These are phyloP conservation scores for Aureobasidium musti DNA, from an alignment of 2,329 filamentous ascomycete genomes.

Conservation along the genomic window DNA sequence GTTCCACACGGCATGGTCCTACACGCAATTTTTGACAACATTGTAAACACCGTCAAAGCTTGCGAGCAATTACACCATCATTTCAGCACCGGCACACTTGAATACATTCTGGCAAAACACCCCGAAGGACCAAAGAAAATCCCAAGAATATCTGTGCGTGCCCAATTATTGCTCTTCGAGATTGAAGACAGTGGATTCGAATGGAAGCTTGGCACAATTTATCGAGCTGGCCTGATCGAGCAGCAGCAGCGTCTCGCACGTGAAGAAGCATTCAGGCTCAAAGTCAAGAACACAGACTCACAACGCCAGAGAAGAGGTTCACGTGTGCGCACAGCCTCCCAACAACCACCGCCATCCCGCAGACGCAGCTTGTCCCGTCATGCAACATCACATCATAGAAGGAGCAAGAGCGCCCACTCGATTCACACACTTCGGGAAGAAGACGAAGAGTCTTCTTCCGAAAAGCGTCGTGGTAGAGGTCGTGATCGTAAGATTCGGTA, in stretches of 20 bases:
- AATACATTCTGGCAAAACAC: conserved; percentile 82
- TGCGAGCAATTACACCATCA: conserved; percentile 89
- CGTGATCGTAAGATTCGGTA: conserved; percentile 63
- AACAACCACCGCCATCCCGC: conserved; percentile 48
- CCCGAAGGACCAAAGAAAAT: conserved; percentile 84
- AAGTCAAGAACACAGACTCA: conserved; percentile 81
- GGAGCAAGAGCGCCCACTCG: conserved; percentile 44
- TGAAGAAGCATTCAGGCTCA: conserved; percentile 85
- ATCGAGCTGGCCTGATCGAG: conserved; percentile 82
- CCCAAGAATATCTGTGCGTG: conserved; percentile 80
- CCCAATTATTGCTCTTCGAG: conserved; percentile 82
- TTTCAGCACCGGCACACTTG: conserved; percentile 82
- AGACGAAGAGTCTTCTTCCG: conserved; percentile 17
- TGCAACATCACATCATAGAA: conserved; percentile 34
- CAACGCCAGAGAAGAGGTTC: conserved; percentile 53
- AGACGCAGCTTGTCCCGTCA: conserved; percentile 39
- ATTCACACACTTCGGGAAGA: conserved; percentile 28
- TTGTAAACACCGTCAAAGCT: conserved; percentile 84
- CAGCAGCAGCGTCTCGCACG: conserved; percentile 87
- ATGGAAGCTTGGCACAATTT: conserved; percentile 95
- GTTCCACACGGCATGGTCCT: conserved; percentile 91
- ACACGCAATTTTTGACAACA: conserved; percentile 89
- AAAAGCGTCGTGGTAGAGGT: conserved; percentile 27
- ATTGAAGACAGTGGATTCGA: conserved; percentile 96
- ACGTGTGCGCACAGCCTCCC: conserved; percentile 56